Percentiles rank a stretch among this genome's conserved stretches.
Evolutionary conservation across 768 basidiomycete genomes (phyloP).

Genomic region (Leucosporidium scottii): DNA sequence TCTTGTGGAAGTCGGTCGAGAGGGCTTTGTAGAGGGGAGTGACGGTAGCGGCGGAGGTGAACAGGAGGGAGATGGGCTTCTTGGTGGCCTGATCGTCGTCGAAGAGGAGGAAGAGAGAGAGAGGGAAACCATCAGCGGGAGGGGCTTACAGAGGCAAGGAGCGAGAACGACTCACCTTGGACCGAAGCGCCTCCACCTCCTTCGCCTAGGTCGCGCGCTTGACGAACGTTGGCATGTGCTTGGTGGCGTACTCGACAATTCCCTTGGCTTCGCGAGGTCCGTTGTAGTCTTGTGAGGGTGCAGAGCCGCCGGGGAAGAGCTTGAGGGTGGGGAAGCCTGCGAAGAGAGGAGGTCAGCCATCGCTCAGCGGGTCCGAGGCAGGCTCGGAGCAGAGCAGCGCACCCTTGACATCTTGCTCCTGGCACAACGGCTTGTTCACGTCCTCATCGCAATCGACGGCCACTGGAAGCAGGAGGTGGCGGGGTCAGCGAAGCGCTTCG

Average conservation of each 20-base stretch:
- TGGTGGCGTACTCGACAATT: slow-evolving; percentile 29
- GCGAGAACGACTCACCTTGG: slow-evolving; percentile 4
- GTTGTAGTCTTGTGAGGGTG: slow-evolving; percentile 29
- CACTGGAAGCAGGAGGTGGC: slow-evolving; percentile 1
- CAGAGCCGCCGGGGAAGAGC: slow-evolving; percentile 29
- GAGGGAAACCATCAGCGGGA: background rate
- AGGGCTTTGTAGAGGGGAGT: slow-evolving; percentile 38
- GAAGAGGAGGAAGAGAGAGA: background rate
- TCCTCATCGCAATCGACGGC: slow-evolving; percentile 37
- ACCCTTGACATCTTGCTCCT: slow-evolving; percentile 31
- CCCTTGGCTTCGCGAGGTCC: slow-evolving; percentile 33
- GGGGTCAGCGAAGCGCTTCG: no score
- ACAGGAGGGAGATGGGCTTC: slow-evolving; percentile 35
- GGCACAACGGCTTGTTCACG: slow-evolving; percentile 36
- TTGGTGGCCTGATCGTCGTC: slow-evolving; percentile 10
- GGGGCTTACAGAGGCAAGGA: background rate
- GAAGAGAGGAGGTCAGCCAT: background rate
- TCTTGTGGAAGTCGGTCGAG: slow-evolving; percentile 34
- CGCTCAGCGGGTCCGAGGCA: background rate
- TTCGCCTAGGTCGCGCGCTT: slow-evolving; percentile 22
- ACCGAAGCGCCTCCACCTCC: slow-evolving; percentile 24
- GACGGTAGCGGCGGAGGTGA: slow-evolving; percentile 34
- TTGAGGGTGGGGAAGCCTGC: slow-evolving; percentile 38
- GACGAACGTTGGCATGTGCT: slow-evolving; percentile 34
- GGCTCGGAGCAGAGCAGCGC: background rate